These are phyloP conservation scores for Trichosporon asahii DNA, from an alignment of 1,284 basidiomycete species.

Conservation along the genomic window DNA sequence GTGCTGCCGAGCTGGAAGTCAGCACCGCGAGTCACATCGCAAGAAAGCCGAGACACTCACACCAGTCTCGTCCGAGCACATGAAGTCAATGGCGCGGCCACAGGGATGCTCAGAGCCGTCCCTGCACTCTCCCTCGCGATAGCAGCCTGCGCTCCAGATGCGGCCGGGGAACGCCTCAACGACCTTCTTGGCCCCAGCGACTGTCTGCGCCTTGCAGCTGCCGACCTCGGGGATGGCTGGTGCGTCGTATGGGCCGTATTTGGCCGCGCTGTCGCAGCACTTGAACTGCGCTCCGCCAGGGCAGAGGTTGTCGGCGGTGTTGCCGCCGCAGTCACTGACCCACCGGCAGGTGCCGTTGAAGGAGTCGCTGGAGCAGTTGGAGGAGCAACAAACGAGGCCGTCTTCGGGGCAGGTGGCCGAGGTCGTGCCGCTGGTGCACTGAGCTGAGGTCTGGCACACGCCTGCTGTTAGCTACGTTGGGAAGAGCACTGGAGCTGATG, in stretches of 20 bases:
- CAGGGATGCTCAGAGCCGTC: neutral
- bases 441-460: neutral
- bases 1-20: neutral
- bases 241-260: neutral
- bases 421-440: neutral
- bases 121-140: neutral
- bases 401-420: neutral
- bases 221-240: neutral
- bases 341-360: conserved; percentile 7
- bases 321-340: conserved; percentile 7
- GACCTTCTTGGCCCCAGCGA: neutral
- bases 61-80: conserved; percentile 10
- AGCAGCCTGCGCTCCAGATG: conserved; percentile 1
- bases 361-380: neutral
- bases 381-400: conserved; percentile 2
- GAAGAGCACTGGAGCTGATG: neutral
- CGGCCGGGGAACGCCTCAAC: conserved; percentile 2
- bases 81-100: conserved; percentile 4
- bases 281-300: conserved; percentile 1
- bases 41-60: neutral
- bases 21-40: neutral
- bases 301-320: neutral
- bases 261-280: neutral
- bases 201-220: neutral
- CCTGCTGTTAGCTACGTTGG: neutral